Percentiles rank a stretch among this genome's conserved stretches.
These are phyloP conservation scores for Lanmaoa pseudosensibilis DNA, from an alignment of 768 basidiomycete genomes.

Conservation along the genomic window DNA sequence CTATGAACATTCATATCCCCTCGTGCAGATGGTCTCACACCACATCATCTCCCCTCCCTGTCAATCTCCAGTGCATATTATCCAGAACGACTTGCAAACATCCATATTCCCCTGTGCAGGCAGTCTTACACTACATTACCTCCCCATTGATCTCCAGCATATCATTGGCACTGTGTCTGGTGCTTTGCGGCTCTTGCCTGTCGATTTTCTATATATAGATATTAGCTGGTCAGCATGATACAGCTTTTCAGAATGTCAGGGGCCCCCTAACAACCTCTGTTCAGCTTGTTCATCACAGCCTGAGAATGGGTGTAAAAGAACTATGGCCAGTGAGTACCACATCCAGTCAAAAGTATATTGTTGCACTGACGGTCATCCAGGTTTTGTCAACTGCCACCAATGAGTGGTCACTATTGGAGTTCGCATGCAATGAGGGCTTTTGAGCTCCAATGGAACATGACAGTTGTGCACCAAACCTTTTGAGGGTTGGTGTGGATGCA, in stretches of 20 bases:
- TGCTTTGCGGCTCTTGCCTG: too few relatives aligned
- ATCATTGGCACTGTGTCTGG: conserved; percentile 67
- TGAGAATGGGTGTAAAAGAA: not conserved
- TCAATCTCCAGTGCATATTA: conserved; percentile 88
- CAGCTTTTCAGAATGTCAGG: not conserved
- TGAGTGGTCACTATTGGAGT: not conserved
- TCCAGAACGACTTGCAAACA: conserved; percentile 87
- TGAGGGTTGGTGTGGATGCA: not conserved
- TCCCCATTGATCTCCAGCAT: conserved; percentile 90
- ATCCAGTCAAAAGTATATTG: not conserved
- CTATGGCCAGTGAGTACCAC: not conserved
- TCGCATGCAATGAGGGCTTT: not conserved
- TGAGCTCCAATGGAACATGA: not conserved
- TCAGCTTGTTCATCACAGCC: not conserved
- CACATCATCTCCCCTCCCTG: conserved; percentile 90
- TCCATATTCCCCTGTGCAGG: conserved; percentile 83
- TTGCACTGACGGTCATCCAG: not conserved
- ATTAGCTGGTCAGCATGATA: too few relatives aligned
- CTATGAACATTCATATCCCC: conserved; percentile 87
- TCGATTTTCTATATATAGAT: too few relatives aligned
- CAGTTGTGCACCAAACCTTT: not conserved
- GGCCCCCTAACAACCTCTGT: not conserved
- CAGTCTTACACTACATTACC: conserved; percentile 73
- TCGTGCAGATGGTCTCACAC: conserved; percentile 62
- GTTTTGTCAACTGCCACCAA: not conserved